Conservation (phyloP, 805 yeast species). For the Saturnispora quitensis region DNA sequence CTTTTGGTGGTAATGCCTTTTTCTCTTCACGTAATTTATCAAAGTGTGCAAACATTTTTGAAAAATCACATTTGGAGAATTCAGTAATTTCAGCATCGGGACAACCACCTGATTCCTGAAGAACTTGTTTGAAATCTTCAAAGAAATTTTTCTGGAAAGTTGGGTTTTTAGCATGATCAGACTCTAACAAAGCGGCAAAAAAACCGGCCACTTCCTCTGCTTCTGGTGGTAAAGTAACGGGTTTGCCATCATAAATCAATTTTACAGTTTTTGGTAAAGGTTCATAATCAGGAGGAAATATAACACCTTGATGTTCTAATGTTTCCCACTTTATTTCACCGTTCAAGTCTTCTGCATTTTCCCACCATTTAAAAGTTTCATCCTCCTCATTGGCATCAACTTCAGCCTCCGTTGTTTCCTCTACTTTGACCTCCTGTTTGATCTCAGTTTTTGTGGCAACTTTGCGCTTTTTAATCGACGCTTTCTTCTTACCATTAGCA, state of each 20-base stretch:
- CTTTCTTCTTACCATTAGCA: neutral
- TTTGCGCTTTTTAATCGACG: neutral
- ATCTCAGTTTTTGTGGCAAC: neutral
- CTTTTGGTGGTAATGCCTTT: constrained; percentile 58
- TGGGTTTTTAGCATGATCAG: constrained; percentile 84
- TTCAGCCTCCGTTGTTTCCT: neutral
- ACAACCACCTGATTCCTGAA: constrained; percentile 65
- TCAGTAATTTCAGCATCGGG: constrained; percentile 35
- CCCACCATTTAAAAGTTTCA: constrained; percentile 76
- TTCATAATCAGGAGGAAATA: constrained; percentile 88
- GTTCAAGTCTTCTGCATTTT: constrained; percentile 60
- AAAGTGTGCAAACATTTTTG: constrained; percentile 61
- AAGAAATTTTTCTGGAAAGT: constrained; percentile 84
- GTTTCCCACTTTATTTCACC: constrained; percentile 81
- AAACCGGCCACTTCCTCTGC: constrained; percentile 98
- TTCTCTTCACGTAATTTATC: constrained; percentile 64
- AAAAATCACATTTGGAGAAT: constrained; percentile 70
- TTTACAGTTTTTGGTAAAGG: constrained; percentile 74
- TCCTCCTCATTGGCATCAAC: constrained; percentile 30
- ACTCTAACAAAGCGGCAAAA: constrained; percentile 77
- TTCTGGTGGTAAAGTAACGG: constrained; percentile 62
- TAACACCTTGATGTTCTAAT: constrained; percentile 80
- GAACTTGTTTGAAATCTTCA: constrained; percentile 59
- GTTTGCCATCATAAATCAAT: constrained; percentile 64
- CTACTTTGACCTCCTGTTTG: constrained; percentile 8